These are phyloP conservation scores for Macrolepiota albuminosa DNA, from an alignment of 768 basidiomycete genomes.

Conservation along the genomic window DNA sequence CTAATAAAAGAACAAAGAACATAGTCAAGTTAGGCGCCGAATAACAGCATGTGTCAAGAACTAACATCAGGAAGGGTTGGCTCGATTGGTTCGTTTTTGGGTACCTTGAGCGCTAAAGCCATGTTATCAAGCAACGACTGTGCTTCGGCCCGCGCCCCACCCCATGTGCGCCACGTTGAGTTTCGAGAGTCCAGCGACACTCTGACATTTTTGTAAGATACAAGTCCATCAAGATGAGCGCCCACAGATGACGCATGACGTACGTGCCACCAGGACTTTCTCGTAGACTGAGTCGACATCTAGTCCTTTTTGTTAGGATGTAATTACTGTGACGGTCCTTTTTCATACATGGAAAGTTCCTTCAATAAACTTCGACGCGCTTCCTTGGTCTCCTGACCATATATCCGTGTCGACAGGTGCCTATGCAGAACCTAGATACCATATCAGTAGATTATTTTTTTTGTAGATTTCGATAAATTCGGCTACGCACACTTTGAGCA, in stretches of 20 bases:
- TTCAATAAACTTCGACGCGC: conserved; percentile 11
- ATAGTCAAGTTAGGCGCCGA: not conserved
- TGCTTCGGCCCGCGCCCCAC: conserved; percentile 2
- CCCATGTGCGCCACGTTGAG: conserved; percentile 1
- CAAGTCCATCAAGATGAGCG: not conserved
- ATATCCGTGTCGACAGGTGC: conserved; percentile 12
- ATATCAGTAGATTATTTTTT: not conserved
- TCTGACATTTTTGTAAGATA: not conserved
- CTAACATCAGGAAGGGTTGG: conserved; percentile 13
- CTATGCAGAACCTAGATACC: conserved; percentile 17
- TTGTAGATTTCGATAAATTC: not conserved
- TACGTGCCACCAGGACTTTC: conserved; percentile 7
- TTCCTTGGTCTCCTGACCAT: conserved; percentile 6
- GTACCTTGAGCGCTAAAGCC: conserved; percentile 6
- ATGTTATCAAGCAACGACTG: conserved; percentile 13
- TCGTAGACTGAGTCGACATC: conserved; percentile 4
- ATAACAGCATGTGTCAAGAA: conserved; percentile 3
- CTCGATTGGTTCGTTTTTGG: conserved; percentile 16
- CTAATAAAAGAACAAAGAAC: not conserved
- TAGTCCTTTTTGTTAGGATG: conserved; percentile 1
- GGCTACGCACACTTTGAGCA: not conserved
- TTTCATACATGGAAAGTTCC: conserved; percentile 26
- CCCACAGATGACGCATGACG: not conserved
- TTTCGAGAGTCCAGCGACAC: not conserved
- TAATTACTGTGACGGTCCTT: not conserved